phyloP scores from a whole-genome alignment of 2,329 filamentous ascomycete genomes.

The Emmonsia crescens region DNA sequence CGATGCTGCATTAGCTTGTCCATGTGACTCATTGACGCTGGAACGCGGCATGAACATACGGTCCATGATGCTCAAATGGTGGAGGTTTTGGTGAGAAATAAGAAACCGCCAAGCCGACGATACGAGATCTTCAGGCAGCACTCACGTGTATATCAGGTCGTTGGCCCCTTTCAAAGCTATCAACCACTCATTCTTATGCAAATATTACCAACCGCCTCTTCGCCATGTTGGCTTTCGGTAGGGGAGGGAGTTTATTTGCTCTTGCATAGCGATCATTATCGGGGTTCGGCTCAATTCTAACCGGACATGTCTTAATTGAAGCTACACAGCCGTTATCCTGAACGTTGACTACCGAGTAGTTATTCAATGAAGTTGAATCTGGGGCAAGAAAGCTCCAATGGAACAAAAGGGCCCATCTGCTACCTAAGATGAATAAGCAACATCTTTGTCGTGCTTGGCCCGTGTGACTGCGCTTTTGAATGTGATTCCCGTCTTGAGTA shows the following conservation, averaged over 20 bases:
- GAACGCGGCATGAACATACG: no score
- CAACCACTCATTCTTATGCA: no score
- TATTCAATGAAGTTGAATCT: neutral
- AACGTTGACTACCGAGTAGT: neutral
- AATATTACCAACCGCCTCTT: neutral
- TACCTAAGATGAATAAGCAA: no score
- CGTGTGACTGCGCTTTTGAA: no score
- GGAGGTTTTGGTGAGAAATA: neutral
- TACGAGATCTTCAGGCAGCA: neutral
- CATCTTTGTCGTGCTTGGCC: no score
- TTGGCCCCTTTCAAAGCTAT: neutral
- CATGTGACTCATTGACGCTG: neutral
- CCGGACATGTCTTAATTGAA: neutral
- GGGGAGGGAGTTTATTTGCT: neutral
- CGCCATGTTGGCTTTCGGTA: neutral
- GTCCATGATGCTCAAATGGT: neutral
- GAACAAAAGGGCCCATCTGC: no score
- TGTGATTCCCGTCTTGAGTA: no score
- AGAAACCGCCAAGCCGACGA: neutral
- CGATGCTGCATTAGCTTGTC: neutral
- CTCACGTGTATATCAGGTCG: neutral
- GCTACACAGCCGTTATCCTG: neutral
- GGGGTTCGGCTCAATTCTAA: neutral
- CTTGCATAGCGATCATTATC: neutral
- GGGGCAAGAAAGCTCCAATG: no score